Percentiles rank a stretch among this genome's conserved stretches.
phyloP scores from a whole-genome alignment of 352 stramenopile genomes.

The Phytophthora citricola region DNA sequence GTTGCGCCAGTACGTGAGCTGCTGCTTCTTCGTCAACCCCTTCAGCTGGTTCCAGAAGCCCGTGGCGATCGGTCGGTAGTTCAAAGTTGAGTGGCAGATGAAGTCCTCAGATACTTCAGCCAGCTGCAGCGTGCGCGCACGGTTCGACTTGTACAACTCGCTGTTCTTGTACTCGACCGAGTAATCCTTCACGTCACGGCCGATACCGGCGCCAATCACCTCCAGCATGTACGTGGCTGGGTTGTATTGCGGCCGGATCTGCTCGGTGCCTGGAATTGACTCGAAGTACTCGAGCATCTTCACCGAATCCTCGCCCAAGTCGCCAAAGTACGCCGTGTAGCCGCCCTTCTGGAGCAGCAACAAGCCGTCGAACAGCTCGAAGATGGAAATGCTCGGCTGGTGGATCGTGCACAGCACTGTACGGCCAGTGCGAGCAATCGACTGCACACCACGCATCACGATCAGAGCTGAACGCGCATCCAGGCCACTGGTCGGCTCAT shows the following conservation, averaged over 20 bases:
- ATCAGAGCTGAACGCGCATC: conserved; percentile 87
- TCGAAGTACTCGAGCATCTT: conserved; percentile 91
- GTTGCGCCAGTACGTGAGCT: conserved; percentile 60
- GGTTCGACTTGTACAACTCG: conserved; percentile 39
- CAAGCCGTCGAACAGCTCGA: conserved; percentile 92
- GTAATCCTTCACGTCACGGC: conserved; percentile 70
- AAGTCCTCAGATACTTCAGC: conserved; percentile 32
- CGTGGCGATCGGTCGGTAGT: conserved; percentile 55
- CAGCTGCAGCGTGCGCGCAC: conserved; percentile 34
- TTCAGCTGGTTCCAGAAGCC: conserved; percentile 46
- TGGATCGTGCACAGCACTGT: conserved; percentile 81
- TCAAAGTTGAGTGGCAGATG: conserved; percentile 52
- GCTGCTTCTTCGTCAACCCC: conserved; percentile 39
- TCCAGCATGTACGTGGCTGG: conserved; percentile 93
- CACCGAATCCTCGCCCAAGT: conserved; percentile 77
- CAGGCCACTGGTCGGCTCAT: conserved; percentile 93
- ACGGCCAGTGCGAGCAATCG: conserved; percentile 84
- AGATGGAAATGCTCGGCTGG: conserved; percentile 87
- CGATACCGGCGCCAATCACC: conserved; percentile 78
- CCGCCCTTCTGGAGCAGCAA: conserved; percentile 84
- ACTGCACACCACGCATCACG: conserved; percentile 87
- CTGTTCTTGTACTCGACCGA: conserved; percentile 58
- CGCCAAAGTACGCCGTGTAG: conserved; percentile 86
- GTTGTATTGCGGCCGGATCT: conserved; percentile 84
- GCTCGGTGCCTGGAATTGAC: conserved; percentile 64